Evolutionary conservation across 257 asterid species (phyloP).

Genomic region (Gynochthodes officinalis): DNA sequence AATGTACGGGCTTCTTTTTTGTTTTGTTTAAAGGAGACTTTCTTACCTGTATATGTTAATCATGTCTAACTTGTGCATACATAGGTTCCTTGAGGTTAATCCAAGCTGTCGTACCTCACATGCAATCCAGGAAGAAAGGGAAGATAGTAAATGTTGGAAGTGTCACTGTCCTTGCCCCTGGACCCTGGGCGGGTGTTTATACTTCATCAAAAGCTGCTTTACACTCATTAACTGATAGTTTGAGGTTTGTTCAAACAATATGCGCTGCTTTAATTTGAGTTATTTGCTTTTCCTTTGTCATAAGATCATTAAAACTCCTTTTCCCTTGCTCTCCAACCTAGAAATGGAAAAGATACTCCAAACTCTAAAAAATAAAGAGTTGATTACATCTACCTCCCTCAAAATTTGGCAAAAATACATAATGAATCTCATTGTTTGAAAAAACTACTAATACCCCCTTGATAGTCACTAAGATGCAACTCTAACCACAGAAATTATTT

Average conservation of each 20-base stretch:
- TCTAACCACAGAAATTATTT: not conserved
- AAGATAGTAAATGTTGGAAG: slow-evolving; percentile 89
- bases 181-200: slow-evolving; percentile 85
- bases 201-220: slow-evolving; percentile 89
- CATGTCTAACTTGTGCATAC: not conserved
- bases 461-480: not conserved
- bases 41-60: slow-evolving; percentile 3
- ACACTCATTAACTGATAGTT: slow-evolving; percentile 66
- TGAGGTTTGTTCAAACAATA: slow-evolving; percentile 46
- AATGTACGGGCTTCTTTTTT: not conserved
- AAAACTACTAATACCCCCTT: no score
- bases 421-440: no score
- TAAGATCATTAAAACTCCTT: not conserved
- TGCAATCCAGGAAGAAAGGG: slow-evolving; percentile 87
- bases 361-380: no score
- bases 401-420: no score
- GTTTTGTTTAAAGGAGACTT: slow-evolving; percentile 10
- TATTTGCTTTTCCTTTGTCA: not conserved
- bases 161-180: slow-evolving; percentile 64
- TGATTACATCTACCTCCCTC: no score
- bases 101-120: slow-evolving; percentile 89
- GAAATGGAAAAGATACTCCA: not conserved
- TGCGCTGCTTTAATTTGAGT: not conserved
- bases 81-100: slow-evolving; percentile 78
- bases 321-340: not conserved